Percentiles rank a stretch among this genome's conserved stretches.
These are phyloP conservation scores for Grigorovia transvaalensis DNA, from an alignment of 805 yeast genomes.

Conservation along the genomic window DNA sequence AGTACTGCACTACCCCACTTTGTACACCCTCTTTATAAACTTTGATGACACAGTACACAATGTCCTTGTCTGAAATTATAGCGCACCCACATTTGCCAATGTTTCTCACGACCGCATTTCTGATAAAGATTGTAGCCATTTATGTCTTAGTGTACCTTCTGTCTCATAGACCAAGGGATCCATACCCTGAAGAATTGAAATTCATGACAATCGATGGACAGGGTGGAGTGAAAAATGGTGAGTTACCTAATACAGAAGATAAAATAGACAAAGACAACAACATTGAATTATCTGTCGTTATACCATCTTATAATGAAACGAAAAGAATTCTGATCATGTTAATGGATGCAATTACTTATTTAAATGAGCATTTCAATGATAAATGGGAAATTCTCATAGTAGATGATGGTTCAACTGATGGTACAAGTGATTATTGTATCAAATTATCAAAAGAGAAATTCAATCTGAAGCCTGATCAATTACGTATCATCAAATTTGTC, in stretches of 20 bases:
- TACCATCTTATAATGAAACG: constrained; percentile 92
- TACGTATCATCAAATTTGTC: constrained; percentile 61
- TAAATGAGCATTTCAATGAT: constrained; percentile 30
- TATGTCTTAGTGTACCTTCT: constrained; percentile 37
- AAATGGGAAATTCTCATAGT: constrained; percentile 65
- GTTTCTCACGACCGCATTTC: constrained; percentile 1
- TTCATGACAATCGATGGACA: constrained; percentile 40
- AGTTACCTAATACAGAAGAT: constrained; percentile 16
- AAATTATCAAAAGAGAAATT: constrained; percentile 39
- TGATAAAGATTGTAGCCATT: constrained; percentile 11
- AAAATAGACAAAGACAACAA: constrained; percentile 16
- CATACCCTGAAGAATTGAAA: constrained; percentile 41
- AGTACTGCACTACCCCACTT: neutral
- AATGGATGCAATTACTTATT: constrained; percentile 51
- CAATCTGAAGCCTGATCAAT: constrained; percentile 41
- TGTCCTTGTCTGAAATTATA: neutral
- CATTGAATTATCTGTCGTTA: constrained; percentile 61
- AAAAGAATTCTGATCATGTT: constrained; percentile 60
- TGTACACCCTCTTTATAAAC: neutral
- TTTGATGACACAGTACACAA: neutral
- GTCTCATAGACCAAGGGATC: constrained; percentile 54
- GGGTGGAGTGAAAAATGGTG: constrained; percentile 23
- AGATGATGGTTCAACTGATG: constrained; percentile 86
- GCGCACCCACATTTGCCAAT: constrained; percentile 2
- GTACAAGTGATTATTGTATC: constrained; percentile 64